Percentiles rank a stretch among this genome's conserved stretches.
phyloP scores from a whole-genome alignment of 495 filamentous ascomycete species.

The Podospora comata region DNA sequence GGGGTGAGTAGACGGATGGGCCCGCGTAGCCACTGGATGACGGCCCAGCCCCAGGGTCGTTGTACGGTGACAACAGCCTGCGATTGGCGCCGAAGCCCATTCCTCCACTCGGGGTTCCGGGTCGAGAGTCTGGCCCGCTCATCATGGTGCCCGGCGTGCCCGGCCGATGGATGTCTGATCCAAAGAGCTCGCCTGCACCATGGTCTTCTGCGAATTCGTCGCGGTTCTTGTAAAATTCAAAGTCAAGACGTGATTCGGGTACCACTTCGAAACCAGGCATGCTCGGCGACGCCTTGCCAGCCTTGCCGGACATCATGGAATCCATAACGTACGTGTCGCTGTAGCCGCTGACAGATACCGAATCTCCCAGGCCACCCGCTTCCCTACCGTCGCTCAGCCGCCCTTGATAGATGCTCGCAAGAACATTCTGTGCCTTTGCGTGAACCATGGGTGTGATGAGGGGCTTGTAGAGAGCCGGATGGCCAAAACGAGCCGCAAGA shows the following conservation, averaged over 20 bases:
- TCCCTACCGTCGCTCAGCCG: slow-evolving; percentile 59
- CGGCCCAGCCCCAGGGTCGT: slow-evolving; percentile 20
- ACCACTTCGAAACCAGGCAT: slow-evolving; percentile 79
- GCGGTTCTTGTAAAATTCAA: slow-evolving; percentile 84
- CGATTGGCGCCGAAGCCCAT: slow-evolving; percentile 32
- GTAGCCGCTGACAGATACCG: slow-evolving; percentile 59
- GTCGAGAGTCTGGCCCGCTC: slow-evolving; percentile 35
- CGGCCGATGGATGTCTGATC: slow-evolving; percentile 64
- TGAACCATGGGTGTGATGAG: slow-evolving; percentile 96
- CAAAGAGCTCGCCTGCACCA: slow-evolving; percentile 73
- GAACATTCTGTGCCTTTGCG: slow-evolving; percentile 76
- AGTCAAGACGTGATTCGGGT: slow-evolving; percentile 84
- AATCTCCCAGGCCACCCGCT: slow-evolving; percentile 50
- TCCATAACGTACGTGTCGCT: slow-evolving; percentile 72
- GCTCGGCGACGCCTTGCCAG: slow-evolving; percentile 60
- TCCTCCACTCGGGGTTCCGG: slow-evolving; percentile 41
- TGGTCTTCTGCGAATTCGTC: slow-evolving; percentile 85
- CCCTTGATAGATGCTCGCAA: slow-evolving; percentile 77
- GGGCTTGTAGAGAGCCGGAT: slow-evolving; percentile 84
- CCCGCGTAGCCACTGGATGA: slow-evolving; percentile 11
- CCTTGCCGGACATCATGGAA: slow-evolving; percentile 69
- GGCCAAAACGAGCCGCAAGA: slow-evolving; percentile 77
- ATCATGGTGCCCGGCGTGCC: slow-evolving; percentile 61
- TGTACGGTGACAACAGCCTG: slow-evolving; percentile 21
- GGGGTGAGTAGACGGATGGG: slow-evolving; percentile 1